A percentile compares a stretch with the other conserved stretches of the same genome.
Conservation (phyloP, 176 grass and related monocot species). For the bread wheat (Triticum aestivum) region DNA sequence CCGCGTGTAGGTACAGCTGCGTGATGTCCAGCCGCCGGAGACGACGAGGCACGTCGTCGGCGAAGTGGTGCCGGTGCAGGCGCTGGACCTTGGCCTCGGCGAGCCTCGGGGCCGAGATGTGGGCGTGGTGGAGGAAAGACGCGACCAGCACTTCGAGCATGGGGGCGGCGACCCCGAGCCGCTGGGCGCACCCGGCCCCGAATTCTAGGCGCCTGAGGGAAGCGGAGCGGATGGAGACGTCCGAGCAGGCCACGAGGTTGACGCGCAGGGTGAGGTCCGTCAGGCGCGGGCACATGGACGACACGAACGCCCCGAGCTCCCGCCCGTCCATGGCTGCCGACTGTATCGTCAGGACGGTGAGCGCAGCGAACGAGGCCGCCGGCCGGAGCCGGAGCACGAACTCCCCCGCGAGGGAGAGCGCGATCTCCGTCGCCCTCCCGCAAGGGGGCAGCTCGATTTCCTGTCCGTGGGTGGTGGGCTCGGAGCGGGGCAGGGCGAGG, state of each 20-base stretch:
- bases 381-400: background rate
- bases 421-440: background rate
- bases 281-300: background rate
- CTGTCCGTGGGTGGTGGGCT: too few species aligned
- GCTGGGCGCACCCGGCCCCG: background rate
- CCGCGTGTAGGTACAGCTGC: background rate
- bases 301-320: background rate
- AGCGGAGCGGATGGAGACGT: background rate
- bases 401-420: background rate
- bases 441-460: background rate
- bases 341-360: background rate
- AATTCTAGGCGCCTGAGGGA: background rate
- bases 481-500: background rate
- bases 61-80: background rate
- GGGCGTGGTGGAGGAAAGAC: background rate
- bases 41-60: background rate
- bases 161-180: background rate
- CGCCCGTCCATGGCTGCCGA: background rate
- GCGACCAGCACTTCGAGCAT: background rate
- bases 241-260: too few species aligned
- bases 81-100: background rate
- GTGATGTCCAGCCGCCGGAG: background rate
- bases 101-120: conserved; percentile 4
- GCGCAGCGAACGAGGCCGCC: background rate
- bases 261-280: background rate